Base-by-base conservation (phyloP, 2,329 filamentous ascomycete genomes). In the Paracoccidioides lutzii region DNA sequence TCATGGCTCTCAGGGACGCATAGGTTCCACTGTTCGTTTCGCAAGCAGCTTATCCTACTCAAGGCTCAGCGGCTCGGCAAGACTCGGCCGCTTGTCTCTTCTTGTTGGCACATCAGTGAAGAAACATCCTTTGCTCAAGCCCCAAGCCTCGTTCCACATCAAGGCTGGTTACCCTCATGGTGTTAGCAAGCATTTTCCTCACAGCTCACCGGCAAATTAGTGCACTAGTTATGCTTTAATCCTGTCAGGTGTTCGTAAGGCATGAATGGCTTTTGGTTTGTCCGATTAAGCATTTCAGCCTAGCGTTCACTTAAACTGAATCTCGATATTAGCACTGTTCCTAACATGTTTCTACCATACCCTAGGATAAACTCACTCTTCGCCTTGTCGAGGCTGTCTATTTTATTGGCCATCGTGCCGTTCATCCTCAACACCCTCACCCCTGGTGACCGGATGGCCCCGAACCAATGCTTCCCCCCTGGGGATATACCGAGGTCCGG, bases 151-250 rank as follows among this genome's bases (percentile, higher is more conserved):
- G 84, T 88, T 2, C 85, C 85, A 65, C 89, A 85, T 42, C 85
- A 75, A 0, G 84, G 82, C 64, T 87, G 75, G 22, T 72, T 76
- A 1, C 82, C 82, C 38, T 80, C 83, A 63, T 88, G 88, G 61
- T 88, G 84, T 83, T 83, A 88, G 62, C 80, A 83, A 0, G 84
- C 84, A 59, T 86, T 87, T 61, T 88, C 84, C 41, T 87, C 87
- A 0, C 87, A 0, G 85, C 87, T 57, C 87, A 84, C 42, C 81
- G 81, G 38, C 22, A 44, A 15, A 38, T 12, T 15, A 15, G 15
- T 15, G n/a, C n/a, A 8, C 3, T 7, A 15, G 42, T 44, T 15
- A 22, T 12, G n/a, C 37, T 12, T 3, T 7, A 38, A 12, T 38
- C 37, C 22, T 22, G 37, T 12, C 37, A 38, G 37, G 12, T 12